Percentiles rank a stretch among this genome's conserved stretches.
These are phyloP conservation scores for Graphilbum sp. DNA, from an alignment of 2,329 filamentous ascomycete genomes.

Conservation along the genomic window DNA sequence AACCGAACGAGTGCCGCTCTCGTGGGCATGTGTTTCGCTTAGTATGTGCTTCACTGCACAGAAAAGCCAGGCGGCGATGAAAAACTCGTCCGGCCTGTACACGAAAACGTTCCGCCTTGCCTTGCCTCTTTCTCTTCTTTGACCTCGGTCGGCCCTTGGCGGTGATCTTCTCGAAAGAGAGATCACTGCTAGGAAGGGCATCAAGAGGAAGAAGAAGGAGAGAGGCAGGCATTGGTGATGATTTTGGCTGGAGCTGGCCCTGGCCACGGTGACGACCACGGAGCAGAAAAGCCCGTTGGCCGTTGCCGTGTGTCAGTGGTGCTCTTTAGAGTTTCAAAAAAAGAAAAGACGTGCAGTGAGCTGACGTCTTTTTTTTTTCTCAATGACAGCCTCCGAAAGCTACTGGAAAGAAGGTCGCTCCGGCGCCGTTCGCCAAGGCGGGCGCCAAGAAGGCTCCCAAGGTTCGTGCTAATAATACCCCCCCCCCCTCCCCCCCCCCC, in stretches of 20 bases:
- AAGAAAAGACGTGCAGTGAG: constrained; percentile 56
- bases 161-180: constrained; percentile 18
- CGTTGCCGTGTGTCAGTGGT: constrained; percentile 12
- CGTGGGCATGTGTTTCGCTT: constrained; percentile 18
- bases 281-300: constrained; percentile 35
- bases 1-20: constrained; percentile 39
- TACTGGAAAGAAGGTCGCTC: constrained; percentile 88
- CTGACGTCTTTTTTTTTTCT: constrained; percentile 99
- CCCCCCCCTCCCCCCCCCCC: too few relatives aligned
- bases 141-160: neutral
- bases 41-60: constrained; percentile 9
- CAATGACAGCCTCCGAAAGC: constrained; percentile 99
- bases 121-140: neutral
- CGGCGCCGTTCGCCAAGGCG: constrained; percentile 88
- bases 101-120: constrained; percentile 4
- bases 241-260: constrained; percentile 47
- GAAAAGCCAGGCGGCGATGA: constrained; percentile 9
- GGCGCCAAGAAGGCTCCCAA: constrained; percentile 97
- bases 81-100: constrained; percentile 4
- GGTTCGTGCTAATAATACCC: constrained; percentile 60
- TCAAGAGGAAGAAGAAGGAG: neutral
- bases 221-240: constrained; percentile 26
- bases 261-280: constrained; percentile 11
- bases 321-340: constrained; percentile 80
- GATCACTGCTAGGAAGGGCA: neutral